Base-by-base conservation (phyloP, 2,329 filamentous ascomycete species). In the Phoma herbarum region DNA sequence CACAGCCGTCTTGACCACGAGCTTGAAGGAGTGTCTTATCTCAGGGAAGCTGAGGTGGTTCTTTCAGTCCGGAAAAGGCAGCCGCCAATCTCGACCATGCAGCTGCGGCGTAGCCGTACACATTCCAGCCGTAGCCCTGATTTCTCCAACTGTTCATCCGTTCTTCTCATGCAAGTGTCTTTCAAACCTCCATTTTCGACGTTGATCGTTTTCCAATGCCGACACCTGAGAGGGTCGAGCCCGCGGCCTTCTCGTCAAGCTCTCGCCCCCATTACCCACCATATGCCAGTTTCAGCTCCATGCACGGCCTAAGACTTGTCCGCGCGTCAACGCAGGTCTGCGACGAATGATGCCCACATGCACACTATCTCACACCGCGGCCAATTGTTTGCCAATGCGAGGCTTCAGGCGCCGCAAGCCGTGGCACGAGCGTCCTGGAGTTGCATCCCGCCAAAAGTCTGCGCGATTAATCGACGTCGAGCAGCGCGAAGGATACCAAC, bases 271-370 rank as follows among this genome's bases (percentile, higher is more conserved):
- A 39, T 23, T 11, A 18, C 20, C 20, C n/a, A 41, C 23, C 46
- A 57, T 29, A 39, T 20, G 29, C 44, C 29, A 2, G 11, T 50
- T 28, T 25, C 18, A 53, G 44, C 44, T 25, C 44, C 18, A 14
- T 53, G 56, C 39, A 45, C 39, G 5, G 29, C 39, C 18, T 41
- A 37, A 33, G 22, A 14, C 23, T 16, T 9, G 28, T 29, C 28
- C 49, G 41, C 56, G 56, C 56, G 56, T 50, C 50, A 25, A 29
- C 16, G 14, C 23, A 37, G 39, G 28, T 39, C 2, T 39, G 26
- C 43, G 39, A 25, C 44, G 39, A 53, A 53, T 45, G 28, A 41
- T 22, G 23, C n/a, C 22, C 22, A 49, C 28, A 31, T 48, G 45
- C 33, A 16, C 28, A 16, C 25, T 35, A 22, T 43, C 39, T 39